Percentiles rank a stretch among this genome's conserved stretches.
These are phyloP conservation scores for Exophiala bonariae DNA, from an alignment of 2,329 filamentous ascomycete genomes.

Conservation along the genomic window DNA sequence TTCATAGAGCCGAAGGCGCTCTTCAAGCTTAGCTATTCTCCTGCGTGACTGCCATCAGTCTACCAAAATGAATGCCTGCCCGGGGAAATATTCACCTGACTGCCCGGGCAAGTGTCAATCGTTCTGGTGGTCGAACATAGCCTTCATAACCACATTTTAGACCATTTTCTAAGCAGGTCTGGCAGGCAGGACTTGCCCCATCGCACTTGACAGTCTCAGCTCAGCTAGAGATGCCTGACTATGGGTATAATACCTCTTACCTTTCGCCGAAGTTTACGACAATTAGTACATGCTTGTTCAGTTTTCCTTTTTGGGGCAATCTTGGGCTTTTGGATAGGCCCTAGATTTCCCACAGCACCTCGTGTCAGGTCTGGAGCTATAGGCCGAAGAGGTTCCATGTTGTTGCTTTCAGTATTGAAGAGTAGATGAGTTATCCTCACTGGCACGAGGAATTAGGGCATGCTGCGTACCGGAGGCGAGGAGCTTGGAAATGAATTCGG, in stretches of 20 bases:
- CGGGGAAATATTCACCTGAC: constrained; percentile 3
- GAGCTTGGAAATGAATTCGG: no score
- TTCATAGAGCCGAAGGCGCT: constrained; percentile 11
- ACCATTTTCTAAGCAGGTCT: constrained; percentile 11
- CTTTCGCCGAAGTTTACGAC: constrained; percentile 11
- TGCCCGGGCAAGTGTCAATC: constrained; percentile 12
- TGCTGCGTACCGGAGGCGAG: no score
- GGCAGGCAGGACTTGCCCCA: constrained; percentile 11
- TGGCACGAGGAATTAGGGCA: no score
- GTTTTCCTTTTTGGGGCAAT: constrained; percentile 11
- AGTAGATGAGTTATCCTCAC: no score
- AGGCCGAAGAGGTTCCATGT: constrained; percentile 11
- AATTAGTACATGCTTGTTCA: constrained; percentile 16
- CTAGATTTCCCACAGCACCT: neutral
- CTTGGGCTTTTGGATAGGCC: neutral
- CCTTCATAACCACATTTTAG: constrained; percentile 14
- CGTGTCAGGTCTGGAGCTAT: constrained; percentile 12
- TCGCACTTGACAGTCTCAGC: constrained; percentile 6
- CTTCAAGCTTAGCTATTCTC: constrained; percentile 13
- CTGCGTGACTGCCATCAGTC: neutral
- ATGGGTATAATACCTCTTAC: constrained; percentile 1
- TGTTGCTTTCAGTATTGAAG: neutral
- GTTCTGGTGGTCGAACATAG: constrained; percentile 6
- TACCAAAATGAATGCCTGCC: neutral
- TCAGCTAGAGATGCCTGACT: neutral